phyloP scores from a whole-genome alignment of 257 asterid genomes.

The Ilex aquifolium region DNA sequence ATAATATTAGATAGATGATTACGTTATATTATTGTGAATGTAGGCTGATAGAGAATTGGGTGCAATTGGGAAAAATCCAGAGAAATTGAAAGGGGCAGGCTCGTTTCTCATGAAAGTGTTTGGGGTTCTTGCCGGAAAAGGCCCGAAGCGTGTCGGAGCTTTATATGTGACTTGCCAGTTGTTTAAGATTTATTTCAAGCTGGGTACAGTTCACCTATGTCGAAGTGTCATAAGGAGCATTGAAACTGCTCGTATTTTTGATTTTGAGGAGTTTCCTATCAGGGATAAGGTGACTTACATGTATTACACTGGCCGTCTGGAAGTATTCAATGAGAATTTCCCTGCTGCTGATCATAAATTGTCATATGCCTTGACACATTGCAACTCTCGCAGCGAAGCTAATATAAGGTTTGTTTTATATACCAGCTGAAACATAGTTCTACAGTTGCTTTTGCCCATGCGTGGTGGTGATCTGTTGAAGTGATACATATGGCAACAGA shows the following conservation, averaged over 20 bases:
- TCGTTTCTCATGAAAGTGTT: constrained; percentile 96
- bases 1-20: constrained; percentile 8
- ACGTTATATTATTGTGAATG: constrained; percentile 28
- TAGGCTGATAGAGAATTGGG: constrained; percentile 93
- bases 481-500: no score
- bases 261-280: constrained; percentile 90
- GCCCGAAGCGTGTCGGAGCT: constrained; percentile 93
- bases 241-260: constrained; percentile 89
- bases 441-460: no score
- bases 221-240: constrained; percentile 97
- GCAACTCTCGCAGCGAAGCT: constrained; percentile 55
- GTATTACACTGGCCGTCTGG: constrained; percentile 98
- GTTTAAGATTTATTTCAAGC: constrained; percentile 89
- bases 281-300: constrained; percentile 97
- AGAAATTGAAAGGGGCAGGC: constrained; percentile 91
- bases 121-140: constrained; percentile 96
- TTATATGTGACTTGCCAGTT: constrained; percentile 90
- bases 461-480: no score
- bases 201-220: constrained; percentile 87
- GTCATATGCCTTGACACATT: constrained; percentile 78
- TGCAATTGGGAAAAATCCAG: constrained; percentile 78
- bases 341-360: constrained; percentile 86
- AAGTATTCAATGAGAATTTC: constrained; percentile 93
- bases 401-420: constrained; percentile 59
- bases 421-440: no score